Base-by-base conservation (phyloP, 208 protist genomes). In the Phytomonas francai region DNA sequence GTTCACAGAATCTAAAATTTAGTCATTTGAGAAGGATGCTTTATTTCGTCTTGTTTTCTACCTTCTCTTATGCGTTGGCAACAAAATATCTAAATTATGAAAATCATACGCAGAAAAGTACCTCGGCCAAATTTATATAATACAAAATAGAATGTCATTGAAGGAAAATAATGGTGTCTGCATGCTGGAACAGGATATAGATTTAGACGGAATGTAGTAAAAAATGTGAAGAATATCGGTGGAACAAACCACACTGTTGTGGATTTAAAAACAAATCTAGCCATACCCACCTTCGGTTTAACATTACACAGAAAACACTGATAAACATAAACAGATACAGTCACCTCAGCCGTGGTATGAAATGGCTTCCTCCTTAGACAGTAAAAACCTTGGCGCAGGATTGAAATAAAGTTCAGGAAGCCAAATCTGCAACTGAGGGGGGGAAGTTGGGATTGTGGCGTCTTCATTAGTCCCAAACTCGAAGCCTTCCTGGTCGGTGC, bases 1-100 rank as follows among this genome's bases (percentile, higher is more conserved):
- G 6, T 5, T 54, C 45, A 25, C 45, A 1, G 45, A 9, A 54
- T 7, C 19, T 25, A 54, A 54, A 54, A 25, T 22, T 22, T 22
- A 25, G 22, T 25, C 19, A 12, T 25, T 54, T 25, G 2, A 25
- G 1, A 54, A 54, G 19, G 19, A 5, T 54, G 19, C 45, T 54
- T 54, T 54, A 54, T 54, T 6, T 8, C 1, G 45, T 4, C 32
- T 63, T 63, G 54, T 34, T 39, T 63, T 45, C 19, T 56, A 39
- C 19, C 19, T 36, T 39, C 22, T 36, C 36, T 62, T n/a, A 2
- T 5, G 22, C 22, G 34, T 56, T 63, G 16, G 32, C 59, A 36
- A 57, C 59, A 58, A 63, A 63, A 63, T 6, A 63, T n/a, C 19
- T 27, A 63, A 51, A 63, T 63, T 12, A 63, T 45, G 4, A 34